Base-by-base conservation (phyloP, 345 rosid genomes). In the Atalantia buxifolia region DNA sequence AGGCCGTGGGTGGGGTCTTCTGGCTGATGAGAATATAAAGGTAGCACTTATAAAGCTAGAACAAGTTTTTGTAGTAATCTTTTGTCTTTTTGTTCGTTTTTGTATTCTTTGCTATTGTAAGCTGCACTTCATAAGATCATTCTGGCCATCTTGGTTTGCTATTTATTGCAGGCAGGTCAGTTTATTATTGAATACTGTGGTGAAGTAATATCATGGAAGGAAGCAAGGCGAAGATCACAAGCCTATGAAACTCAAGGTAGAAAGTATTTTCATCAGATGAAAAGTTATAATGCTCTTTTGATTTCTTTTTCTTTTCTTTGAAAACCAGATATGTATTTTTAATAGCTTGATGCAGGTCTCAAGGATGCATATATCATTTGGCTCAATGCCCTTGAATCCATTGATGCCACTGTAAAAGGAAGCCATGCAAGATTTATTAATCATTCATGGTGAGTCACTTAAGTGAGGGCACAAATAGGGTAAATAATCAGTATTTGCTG, bases 101-200 rank as follows among this genome's bases (percentile, higher is more conserved):
- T 53, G 64, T 48, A 66, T 76, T 66, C 55, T 55, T 4, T 7
- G 35, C 27, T 35, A 14, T 76, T 55, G 19, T 9, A 66, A 33
- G 42, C 28, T 14, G 10, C 24, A 59, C 10, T 65, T 65, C 42
- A 31, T 50, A 50, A 55, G 14, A 48, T 76, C 55, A 66, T 66
- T 48, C 38, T 7, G 56, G 9, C n/a, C 5, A 33, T 50, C 4
- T 25, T 69, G 35, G n/a, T 69, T 7, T 19, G 16, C 33, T 14
- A 61, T 19, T 53, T 38, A 22, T 69, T 85, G 81, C 83, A 96
- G 99, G 89, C 83, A 24, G 98, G 99, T 28, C 97, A 88, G 55
- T 92, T 96, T 73, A 88, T 96, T 72, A 90, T 94, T 60, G 99
- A 96, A 87, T 96, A 96, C 50, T 96, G 97, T 89, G 99, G 99